These are phyloP conservation scores for Litchi chinensis DNA, from an alignment of 345 rosid genomes.

Conservation along the genomic window DNA sequence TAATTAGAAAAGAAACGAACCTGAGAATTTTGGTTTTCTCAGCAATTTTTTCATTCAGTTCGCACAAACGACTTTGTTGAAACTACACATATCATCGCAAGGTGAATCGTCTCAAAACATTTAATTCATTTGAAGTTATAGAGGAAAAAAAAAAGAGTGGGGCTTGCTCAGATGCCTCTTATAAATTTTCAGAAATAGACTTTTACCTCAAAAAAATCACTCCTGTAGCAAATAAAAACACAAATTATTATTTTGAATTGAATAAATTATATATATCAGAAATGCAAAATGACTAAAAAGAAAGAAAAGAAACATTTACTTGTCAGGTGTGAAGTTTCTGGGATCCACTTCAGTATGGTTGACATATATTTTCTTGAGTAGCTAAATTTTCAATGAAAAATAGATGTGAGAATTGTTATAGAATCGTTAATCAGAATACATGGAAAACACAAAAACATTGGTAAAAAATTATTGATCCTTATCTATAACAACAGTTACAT, in stretches of 20 bases:
- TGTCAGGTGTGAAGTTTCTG: slow-evolving; percentile 3
- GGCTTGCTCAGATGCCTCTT: no score
- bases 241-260: no score
- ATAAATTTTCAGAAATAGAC: no score
- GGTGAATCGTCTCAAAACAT: not conserved
- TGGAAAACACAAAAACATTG: not conserved
- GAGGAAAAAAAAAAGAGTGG: no score
- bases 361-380: slow-evolving; percentile 22
- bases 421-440: no score
- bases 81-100: not conserved
- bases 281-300: not conserved
- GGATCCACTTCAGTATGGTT: not conserved
- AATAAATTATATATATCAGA: no score
- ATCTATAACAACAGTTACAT: no score
- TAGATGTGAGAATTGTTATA: no score
- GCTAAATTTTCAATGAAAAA: not conserved
- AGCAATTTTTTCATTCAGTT: slow-evolving; percentile 16
- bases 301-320: not conserved
- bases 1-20: not conserved
- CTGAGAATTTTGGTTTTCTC: slow-evolving; percentile 32
- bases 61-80: slow-evolving; percentile 11
- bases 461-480: no score
- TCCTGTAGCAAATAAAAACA: slow-evolving; percentile 14
- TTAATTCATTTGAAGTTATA: no score
- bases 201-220: slow-evolving; percentile 19